Conservation (phyloP, 768 basidiomycete species). For the Trichaptum fuscoviolaceum region DNA sequence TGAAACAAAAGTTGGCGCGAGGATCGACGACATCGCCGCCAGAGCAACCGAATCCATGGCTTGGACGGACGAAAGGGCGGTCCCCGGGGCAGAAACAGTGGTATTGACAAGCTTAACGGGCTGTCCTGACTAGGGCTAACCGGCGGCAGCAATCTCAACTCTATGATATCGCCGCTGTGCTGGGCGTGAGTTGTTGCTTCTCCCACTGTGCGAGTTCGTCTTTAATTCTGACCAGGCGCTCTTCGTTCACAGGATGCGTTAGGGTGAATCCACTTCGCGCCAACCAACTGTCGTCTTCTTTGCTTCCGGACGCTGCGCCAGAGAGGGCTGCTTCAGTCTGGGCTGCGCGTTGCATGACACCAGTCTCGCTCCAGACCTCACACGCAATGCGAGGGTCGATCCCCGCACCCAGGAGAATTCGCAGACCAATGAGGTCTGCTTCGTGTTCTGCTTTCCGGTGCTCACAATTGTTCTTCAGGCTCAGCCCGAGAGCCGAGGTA, state of each 20-base stretch:
- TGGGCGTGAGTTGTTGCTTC: not conserved
- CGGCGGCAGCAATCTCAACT: too few relatives aligned
- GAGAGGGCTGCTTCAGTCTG: not conserved
- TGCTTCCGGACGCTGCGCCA: not conserved
- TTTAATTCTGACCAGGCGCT: not conserved
- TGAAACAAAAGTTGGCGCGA: not conserved
- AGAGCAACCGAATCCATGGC: not conserved
- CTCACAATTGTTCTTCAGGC: not conserved
- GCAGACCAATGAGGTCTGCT: not conserved
- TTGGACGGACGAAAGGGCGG: not conserved
- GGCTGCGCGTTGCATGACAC: not conserved
- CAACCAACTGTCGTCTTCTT: not conserved
- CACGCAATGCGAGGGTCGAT: not conserved
- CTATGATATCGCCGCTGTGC: too few relatives aligned
- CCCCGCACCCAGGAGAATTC: not conserved
- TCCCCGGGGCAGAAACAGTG: not conserved
- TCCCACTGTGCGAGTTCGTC: not conserved
- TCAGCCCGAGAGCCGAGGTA: not conserved
- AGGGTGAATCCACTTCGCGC: not conserved
- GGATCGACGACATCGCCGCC: not conserved
- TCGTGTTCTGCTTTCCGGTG: not conserved
- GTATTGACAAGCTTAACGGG: not conserved
- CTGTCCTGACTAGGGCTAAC: too few relatives aligned
- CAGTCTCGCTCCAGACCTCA: not conserved
- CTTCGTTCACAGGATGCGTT: not conserved